phyloP scores from a whole-genome alignment of 2,329 filamentous ascomycete genomes.

The Blastomyces gilchristii region DNA sequence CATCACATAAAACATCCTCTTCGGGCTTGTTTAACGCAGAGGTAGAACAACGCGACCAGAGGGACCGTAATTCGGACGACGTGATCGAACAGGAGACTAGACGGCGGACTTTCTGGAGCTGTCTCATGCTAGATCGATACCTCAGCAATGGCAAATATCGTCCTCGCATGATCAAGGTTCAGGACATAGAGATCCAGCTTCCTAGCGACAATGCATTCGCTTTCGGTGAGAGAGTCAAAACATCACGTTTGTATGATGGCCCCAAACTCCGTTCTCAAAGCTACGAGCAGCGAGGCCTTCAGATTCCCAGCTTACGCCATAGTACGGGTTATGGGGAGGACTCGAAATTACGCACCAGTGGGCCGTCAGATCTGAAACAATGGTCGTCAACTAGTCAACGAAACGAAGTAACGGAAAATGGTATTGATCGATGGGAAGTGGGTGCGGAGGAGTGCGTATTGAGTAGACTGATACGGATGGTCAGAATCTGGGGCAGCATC shows the following conservation, averaged over 20 bases:
- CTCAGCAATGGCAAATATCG: conserved; percentile 46
- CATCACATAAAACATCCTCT: conserved; percentile 4
- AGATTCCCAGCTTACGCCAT: conserved; percentile 35
- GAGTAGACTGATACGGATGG: conserved; percentile 45
- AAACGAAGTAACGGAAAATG: conserved; percentile 32
- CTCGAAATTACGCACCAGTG: conserved; percentile 29
- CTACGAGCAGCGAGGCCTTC: conserved; percentile 32
- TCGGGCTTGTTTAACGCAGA: conserved; percentile 21
- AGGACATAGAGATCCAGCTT: conserved; percentile 45
- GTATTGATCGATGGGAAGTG: conserved; percentile 43
- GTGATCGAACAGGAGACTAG: conserved; percentile 46
- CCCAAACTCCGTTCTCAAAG: conserved; percentile 27
- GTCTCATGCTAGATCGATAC: conserved; percentile 48
- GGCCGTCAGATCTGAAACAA: conserved; percentile 25
- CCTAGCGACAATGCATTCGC: conserved; percentile 48
- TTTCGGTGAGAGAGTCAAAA: conserved; percentile 44
- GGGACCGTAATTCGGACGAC: conserved; percentile 34
- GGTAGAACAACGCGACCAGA: conserved; percentile 30
- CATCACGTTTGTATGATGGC: conserved; percentile 39
- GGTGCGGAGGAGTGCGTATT: conserved; percentile 45
- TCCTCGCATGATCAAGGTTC: conserved; percentile 43
- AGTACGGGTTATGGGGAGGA: conserved; percentile 29
- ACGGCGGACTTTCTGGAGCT: conserved; percentile 49
- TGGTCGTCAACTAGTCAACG: conserved; percentile 33
- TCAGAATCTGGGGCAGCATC: conserved; percentile 47